Evolutionary conservation across 192 early-diverging fungal species (phyloP), one percentile per base, ranked within the genome.

Genomic region (Podila verticillata): DNA sequence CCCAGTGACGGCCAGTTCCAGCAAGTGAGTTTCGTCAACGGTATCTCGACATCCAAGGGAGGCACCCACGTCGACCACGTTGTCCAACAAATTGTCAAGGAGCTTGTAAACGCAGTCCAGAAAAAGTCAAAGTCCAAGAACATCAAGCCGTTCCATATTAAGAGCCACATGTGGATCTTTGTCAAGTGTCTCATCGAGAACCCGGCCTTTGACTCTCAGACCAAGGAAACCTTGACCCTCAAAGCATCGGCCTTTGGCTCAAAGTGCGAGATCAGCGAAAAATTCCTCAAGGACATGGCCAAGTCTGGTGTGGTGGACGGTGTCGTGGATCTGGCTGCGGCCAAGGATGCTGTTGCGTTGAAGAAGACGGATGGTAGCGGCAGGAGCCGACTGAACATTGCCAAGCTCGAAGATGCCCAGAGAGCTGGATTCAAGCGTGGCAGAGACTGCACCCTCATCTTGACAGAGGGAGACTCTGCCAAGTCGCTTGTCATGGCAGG

Each of bases 381-480:
- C 51, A 81, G 84, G 61, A 81, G 84, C 20, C 86, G 96, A 5
- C 84, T 96, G 48, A 84, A 92, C 58, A 93, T 99, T 39, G 85
- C 92, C 32, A 98, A 98, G 78, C 89, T 98, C 4, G 96, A 96
- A 54, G 98, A 99, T 74, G 98, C 98, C 35, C 97, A 95, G 73
- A 87, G 91, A 62, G 98, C 98, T 19, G 98, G 98, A 15, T 89
- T 89, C 0, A 82, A 84, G 10, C 81, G 92, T 57, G 89, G 90
- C 22, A 73, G 80, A 44, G 63, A 96, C 10, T 99, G 98, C 82
- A 98, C 96, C 20, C 85, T 99, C 60, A 97, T 99, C 79, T 85
- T 99, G 61, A 98, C 98, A 0, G 98, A 98, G 87, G 97, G 97
- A 83, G 97, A 98, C 78, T 97, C 96, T 13, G 97, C 96, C 81